phyloP scores from a whole-genome alignment of 148 eudicot genomes.

The Heliosperma pusillum region DNA sequence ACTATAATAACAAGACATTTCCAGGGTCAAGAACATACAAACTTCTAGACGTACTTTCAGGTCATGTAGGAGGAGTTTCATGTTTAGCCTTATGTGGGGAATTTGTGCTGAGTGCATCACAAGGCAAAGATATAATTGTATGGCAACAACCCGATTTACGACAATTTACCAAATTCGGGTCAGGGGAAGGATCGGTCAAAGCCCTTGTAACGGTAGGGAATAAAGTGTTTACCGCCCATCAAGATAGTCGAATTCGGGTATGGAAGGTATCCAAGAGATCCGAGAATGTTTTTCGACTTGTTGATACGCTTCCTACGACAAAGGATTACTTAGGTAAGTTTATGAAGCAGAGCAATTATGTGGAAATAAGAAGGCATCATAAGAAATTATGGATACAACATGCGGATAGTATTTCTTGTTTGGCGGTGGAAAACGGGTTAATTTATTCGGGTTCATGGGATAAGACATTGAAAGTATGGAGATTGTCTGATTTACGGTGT shows the following conservation, averaged over 20 bases:
- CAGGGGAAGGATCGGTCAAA: slow-evolving; percentile 77
- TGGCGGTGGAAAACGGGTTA: slow-evolving; percentile 52
- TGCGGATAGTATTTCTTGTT: slow-evolving; percentile 75
- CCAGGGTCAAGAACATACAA: slow-evolving; percentile 34
- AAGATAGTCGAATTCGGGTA: slow-evolving; percentile 75
- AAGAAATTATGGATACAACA: slow-evolving; percentile 85
- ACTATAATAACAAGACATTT: neutral
- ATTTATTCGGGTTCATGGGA: slow-evolving; percentile 97
- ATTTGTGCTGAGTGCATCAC: slow-evolving; percentile 81
- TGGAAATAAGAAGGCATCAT: slow-evolving; percentile 71
- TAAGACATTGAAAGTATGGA: slow-evolving; percentile 79
- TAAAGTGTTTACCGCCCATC: slow-evolving; percentile 86
- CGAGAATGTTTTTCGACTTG: slow-evolving; percentile 65
- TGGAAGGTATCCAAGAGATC: slow-evolving; percentile 81
- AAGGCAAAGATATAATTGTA: slow-evolving; percentile 81
- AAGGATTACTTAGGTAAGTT: slow-evolving; percentile 78
- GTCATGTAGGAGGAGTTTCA: slow-evolving; percentile 68
- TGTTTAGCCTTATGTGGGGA: slow-evolving; percentile 74
- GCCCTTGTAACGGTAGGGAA: slow-evolving; percentile 59
- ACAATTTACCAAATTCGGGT: slow-evolving; percentile 65
- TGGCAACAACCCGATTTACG: slow-evolving; percentile 85
- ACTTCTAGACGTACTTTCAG: slow-evolving; percentile 53
- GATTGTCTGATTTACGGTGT: slow-evolving; percentile 63
- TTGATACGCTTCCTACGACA: slow-evolving; percentile 67
- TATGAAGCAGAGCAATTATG: slow-evolving; percentile 83